phyloP scores from a whole-genome alignment of 2,329 filamentous ascomycete species.

The Parasarocladium wereldwijsianum region DNA sequence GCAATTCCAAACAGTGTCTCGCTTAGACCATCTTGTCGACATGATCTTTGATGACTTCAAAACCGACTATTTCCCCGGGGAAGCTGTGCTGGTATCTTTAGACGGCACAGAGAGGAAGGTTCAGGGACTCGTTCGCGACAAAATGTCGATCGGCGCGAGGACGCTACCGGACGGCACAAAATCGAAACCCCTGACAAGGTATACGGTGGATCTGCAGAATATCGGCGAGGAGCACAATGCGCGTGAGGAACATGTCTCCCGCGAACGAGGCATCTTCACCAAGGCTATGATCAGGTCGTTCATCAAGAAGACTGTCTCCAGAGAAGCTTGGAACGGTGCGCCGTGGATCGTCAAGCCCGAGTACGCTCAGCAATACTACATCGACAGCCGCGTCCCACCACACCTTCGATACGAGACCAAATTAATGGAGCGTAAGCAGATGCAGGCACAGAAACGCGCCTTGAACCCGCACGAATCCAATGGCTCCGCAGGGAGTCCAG shows the following conservation, averaged over 20 bases:
- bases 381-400: slow-evolving; percentile 72
- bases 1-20: slow-evolving; percentile 77
- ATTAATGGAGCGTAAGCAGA: slow-evolving; percentile 60
- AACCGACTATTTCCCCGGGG: slow-evolving; percentile 79
- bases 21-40: slow-evolving; percentile 70
- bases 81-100: slow-evolving; percentile 62
- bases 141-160: slow-evolving; percentile 55
- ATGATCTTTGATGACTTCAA: slow-evolving; percentile 67
- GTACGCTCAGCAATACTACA: slow-evolving; percentile 70
- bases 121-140: slow-evolving; percentile 69
- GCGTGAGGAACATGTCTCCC: slow-evolving; percentile 66
- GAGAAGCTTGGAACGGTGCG: slow-evolving; percentile 89
- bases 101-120: slow-evolving; percentile 48
- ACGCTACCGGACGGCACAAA: slow-evolving; percentile 52
- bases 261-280: slow-evolving; percentile 84
- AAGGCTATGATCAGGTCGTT: slow-evolving; percentile 89
- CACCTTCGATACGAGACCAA: slow-evolving; percentile 73
- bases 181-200: slow-evolving; percentile 59
- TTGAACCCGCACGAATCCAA: slow-evolving; percentile 28
- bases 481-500: slow-evolving; percentile 26
- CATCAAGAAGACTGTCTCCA: slow-evolving; percentile 83
- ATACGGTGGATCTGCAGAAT: slow-evolving; percentile 63
- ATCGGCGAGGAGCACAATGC: slow-evolving; percentile 61
- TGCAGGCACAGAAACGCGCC: slow-evolving; percentile 50
- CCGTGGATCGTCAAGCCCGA: slow-evolving; percentile 89